phyloP scores from a whole-genome alignment of 306 rosid species.

The Trichosanthes truncata region DNA sequence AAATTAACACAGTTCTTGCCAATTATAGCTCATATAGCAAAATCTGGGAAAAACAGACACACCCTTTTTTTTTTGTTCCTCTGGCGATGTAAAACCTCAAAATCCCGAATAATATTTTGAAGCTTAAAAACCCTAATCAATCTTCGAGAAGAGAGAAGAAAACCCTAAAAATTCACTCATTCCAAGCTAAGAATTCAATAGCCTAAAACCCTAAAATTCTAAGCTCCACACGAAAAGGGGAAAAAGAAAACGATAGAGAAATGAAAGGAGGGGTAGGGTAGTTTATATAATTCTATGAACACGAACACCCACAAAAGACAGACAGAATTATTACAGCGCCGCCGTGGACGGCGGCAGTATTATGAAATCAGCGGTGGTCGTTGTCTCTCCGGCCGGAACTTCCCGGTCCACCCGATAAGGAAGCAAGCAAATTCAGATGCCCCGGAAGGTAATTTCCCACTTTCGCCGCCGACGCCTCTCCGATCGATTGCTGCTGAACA shows the following conservation, averaged over 20 bases:
- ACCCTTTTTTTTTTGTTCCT: background rate
- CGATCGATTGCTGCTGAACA: slow-evolving; percentile 54
- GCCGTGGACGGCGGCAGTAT: background rate
- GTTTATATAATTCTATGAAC: slow-evolving; percentile 8
- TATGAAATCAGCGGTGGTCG: slow-evolving; percentile 42
- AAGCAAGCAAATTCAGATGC: slow-evolving; percentile 91
- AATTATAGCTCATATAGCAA: background rate
- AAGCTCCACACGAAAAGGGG: background rate
- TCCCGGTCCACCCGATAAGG: slow-evolving; percentile 85
- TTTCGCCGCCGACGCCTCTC: slow-evolving; percentile 94
- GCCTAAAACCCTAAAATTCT: slow-evolving; percentile 4
- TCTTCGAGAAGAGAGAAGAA: background rate
- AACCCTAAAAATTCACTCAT: background rate
- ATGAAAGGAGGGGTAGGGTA: background rate
- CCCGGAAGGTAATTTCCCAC: slow-evolving; percentile 97
- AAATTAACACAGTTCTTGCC: background rate
- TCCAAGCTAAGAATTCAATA: background rate
- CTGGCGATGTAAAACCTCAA: background rate
- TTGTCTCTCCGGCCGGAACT: slow-evolving; percentile 87
- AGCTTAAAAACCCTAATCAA: slow-evolving; percentile 1
- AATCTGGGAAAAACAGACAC: background rate
- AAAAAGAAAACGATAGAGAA: background rate
- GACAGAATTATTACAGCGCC: background rate
- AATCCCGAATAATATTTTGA: background rate
- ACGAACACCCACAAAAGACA: background rate